Evolutionary conservation across 768 basidiomycete species (phyloP).

Genomic region (Russula griseocarnosa): DNA sequence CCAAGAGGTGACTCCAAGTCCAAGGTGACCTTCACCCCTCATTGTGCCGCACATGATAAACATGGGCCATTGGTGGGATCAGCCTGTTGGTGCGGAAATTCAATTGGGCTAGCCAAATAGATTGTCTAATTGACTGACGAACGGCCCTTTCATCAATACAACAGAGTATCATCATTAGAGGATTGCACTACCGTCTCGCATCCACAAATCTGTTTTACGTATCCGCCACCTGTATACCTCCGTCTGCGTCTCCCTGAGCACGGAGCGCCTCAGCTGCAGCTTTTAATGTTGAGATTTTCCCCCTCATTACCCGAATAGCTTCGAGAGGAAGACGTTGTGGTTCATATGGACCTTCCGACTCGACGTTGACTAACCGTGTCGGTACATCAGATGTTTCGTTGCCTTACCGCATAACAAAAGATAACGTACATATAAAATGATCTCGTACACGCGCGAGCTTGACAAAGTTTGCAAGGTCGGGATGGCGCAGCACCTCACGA

Average conservation of each 20-base stretch:
- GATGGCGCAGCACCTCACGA: slow-evolving; percentile 87
- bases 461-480: slow-evolving; percentile 82
- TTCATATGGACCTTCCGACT: slow-evolving; percentile 84
- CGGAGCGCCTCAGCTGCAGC: slow-evolving; percentile 57
- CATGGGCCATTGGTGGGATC: background rate
- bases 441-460: slow-evolving; percentile 83
- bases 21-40: too few species aligned
- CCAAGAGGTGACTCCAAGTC: too few species aligned
- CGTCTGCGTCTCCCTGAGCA: slow-evolving; percentile 36
- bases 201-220: slow-evolving; percentile 24
- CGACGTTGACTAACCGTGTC: slow-evolving; percentile 66
- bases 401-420: background rate
- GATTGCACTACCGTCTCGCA: background rate
- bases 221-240: slow-evolving; percentile 55
- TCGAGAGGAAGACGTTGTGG: slow-evolving; percentile 82
- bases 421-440: slow-evolving; percentile 80
- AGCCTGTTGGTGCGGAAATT: background rate
- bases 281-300: slow-evolving; percentile 63
- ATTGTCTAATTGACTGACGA: background rate
- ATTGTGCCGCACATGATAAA: too few species aligned
- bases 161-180: background rate
- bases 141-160: background rate
- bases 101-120: background rate
- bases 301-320: slow-evolving; percentile 74
- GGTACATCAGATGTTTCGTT: slow-evolving; percentile 6